Percentiles rank a stretch among this genome's conserved stretches.
Conservation (phyloP, 768 basidiomycete species). For the Phylloporus arenicola region DNA sequence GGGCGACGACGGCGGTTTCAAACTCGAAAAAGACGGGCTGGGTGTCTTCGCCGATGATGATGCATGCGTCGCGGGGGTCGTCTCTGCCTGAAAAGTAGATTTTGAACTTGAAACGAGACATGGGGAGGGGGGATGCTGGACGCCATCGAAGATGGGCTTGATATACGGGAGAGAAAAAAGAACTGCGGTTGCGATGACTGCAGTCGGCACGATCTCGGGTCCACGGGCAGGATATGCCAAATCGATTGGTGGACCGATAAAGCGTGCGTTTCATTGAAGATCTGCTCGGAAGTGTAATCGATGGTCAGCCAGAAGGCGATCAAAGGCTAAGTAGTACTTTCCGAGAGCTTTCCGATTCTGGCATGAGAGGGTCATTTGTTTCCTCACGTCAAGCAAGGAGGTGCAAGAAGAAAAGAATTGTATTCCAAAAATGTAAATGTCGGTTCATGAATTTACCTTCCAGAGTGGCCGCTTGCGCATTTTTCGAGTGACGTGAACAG, state of each 20-base stretch:
- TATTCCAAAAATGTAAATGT: slow-evolving; percentile 12
- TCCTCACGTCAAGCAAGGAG: slow-evolving; percentile 10
- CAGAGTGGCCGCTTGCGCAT: slow-evolving; percentile 78
- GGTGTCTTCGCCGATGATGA: slow-evolving; percentile 61
- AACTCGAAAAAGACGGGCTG: slow-evolving; percentile 61
- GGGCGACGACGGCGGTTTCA: slow-evolving; percentile 41
- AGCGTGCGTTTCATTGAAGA: slow-evolving; percentile 8
- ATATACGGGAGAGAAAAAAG: slow-evolving; percentile 23
- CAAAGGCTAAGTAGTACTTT: slow-evolving; percentile 27
- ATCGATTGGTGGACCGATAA: slow-evolving; percentile 32
- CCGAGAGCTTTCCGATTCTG: slow-evolving; percentile 11
- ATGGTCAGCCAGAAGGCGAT: slow-evolving; percentile 15
- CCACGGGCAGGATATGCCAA: slow-evolving; percentile 43
- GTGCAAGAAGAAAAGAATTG: slow-evolving; percentile 26
- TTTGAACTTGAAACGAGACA: slow-evolving; percentile 41
- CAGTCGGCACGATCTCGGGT: slow-evolving; percentile 36
- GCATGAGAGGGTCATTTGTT: slow-evolving; percentile 1
- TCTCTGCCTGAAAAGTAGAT: slow-evolving; percentile 67
- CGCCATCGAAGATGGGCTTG: slow-evolving; percentile 11
- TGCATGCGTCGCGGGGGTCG: slow-evolving; percentile 59
- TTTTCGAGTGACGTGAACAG: slow-evolving; percentile 86
- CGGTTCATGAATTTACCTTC: slow-evolving; percentile 71
- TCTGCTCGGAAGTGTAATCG: slow-evolving; percentile 10
- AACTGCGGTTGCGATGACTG: slow-evolving; percentile 1
- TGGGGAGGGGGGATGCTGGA: slow-evolving; percentile 4